Evolutionary conservation across 495 filamentous ascomycete species (phyloP).

Genomic region (Hypoxylon trugodes): DNA sequence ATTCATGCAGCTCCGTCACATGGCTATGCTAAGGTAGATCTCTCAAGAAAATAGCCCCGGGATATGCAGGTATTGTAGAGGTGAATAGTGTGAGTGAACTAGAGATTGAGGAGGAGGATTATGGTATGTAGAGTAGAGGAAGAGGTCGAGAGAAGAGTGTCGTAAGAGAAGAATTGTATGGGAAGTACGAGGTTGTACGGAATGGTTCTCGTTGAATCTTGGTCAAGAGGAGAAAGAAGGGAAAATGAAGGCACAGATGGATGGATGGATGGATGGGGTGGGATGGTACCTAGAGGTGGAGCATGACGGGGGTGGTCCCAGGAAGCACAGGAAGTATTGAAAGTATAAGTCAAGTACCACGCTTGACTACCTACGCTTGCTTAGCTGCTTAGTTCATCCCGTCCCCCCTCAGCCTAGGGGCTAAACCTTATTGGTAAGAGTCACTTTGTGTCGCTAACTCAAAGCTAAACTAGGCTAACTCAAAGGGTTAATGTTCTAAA

Average conservation of each 20-base stretch:
- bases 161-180: slow-evolving; percentile 15
- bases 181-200: slow-evolving; percentile 42
- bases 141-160: slow-evolving; percentile 10
- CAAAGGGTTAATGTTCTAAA: slow-evolving; percentile 9
- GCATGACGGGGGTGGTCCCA: slow-evolving; percentile 42
- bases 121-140: neutral
- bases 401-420: slow-evolving; percentile 21
- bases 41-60: too few relatives aligned
- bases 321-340: slow-evolving; percentile 24
- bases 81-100: neutral
- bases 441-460: slow-evolving; percentile 17
- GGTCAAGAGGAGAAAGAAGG: slow-evolving; percentile 44
- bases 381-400: slow-evolving; percentile 38
- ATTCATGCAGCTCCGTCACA: slow-evolving; percentile 48
- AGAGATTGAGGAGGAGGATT: neutral
- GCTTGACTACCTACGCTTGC: slow-evolving; percentile 15
- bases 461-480: slow-evolving; percentile 14
- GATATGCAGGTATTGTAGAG: slow-evolving; percentile 6
- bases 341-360: slow-evolving; percentile 24
- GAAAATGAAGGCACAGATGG: slow-evolving; percentile 45
- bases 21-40: slow-evolving; percentile 31
- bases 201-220: slow-evolving; percentile 39
- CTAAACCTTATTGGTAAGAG: slow-evolving; percentile 37
- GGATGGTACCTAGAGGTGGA: slow-evolving; percentile 45
- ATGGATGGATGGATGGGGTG: slow-evolving; percentile 38